These are phyloP conservation scores for Lactifluus echinatus DNA, from an alignment of 768 basidiomycete species.

Conservation along the genomic window DNA sequence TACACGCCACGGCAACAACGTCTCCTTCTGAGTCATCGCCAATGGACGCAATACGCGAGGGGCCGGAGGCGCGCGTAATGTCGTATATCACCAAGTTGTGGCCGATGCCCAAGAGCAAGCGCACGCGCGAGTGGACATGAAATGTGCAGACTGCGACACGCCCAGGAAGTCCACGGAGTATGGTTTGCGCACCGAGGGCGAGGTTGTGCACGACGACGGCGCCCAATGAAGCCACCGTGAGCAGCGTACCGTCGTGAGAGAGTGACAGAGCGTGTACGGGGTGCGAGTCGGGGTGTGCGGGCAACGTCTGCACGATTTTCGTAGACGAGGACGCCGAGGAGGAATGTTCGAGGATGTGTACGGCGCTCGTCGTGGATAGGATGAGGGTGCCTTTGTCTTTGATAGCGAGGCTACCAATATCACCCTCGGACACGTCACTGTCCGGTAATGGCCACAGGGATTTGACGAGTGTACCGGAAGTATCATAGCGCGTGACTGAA, in stretches of 20 bases:
- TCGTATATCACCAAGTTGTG: conserved; percentile 55
- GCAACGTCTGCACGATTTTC: conserved; percentile 41
- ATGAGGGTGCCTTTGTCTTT: conserved; percentile 37
- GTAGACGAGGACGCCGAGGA: conserved; percentile 26
- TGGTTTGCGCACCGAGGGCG: conserved; percentile 41
- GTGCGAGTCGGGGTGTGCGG: conserved; percentile 37
- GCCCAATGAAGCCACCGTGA: conserved; percentile 46
- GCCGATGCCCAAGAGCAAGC: conserved; percentile 47
- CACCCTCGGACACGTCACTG: conserved; percentile 27
- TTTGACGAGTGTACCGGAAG: conserved; percentile 36
- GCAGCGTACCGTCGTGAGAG: conserved; percentile 47
- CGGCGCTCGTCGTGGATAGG: conserved; percentile 37
- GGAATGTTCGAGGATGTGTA: conserved; percentile 43
- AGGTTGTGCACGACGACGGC: conserved; percentile 56
- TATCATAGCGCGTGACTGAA: conserved; percentile 46
- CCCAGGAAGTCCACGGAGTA: conserved; percentile 47
- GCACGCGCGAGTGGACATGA: conserved; percentile 53
- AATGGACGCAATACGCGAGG: conserved; percentile 44
- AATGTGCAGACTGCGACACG: conserved; percentile 45
- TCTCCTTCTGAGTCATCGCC: conserved; percentile 37
- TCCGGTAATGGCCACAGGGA: conserved; percentile 34
- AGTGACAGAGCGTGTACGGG: conserved; percentile 46
- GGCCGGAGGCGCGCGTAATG: conserved; percentile 45
- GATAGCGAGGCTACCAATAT: conserved; percentile 27
- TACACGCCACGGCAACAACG: conserved; percentile 51